phyloP scores from a whole-genome alignment of 768 basidiomycete genomes.

The Porphyrellus cyaneotinctus region DNA sequence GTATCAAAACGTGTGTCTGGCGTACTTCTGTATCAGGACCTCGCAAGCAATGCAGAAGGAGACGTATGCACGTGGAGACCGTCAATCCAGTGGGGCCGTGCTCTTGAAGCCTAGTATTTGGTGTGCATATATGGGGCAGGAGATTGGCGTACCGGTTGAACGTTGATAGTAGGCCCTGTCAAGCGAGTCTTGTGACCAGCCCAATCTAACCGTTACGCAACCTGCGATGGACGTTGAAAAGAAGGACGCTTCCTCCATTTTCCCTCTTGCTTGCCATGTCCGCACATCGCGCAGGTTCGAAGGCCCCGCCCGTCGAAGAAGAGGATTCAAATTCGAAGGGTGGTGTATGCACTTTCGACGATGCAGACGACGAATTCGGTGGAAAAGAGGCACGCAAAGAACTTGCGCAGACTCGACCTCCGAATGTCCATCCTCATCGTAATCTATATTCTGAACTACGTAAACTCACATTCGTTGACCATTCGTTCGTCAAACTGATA shows the following conservation, averaged over 20 bases:
- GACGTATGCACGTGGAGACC: too few relatives aligned
- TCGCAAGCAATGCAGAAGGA: too few relatives aligned
- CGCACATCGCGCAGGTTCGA: background rate
- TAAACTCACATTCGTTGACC: constrained; percentile 6
- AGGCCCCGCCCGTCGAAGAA: constrained; percentile 4
- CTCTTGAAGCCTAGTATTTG: too few relatives aligned
- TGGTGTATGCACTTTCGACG: background rate
- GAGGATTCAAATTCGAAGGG: constrained; percentile 1
- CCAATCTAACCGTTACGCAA: background rate
- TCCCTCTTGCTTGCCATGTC: constrained; percentile 15
- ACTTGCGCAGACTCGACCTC: constrained; percentile 58
- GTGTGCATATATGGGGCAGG: too few relatives aligned
- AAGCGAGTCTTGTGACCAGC: background rate
- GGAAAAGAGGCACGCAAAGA: constrained; percentile 41
- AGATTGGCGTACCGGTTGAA: too few relatives aligned
- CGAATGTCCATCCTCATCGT: constrained; percentile 45
- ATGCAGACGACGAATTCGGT: constrained; percentile 44
- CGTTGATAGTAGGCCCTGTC: too few relatives aligned
- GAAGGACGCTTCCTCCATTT: background rate
- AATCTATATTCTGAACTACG: constrained; percentile 38
- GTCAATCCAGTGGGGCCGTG: too few relatives aligned
- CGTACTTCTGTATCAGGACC: too few relatives aligned
- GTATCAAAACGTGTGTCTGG: too few relatives aligned
- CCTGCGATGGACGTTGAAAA: background rate
- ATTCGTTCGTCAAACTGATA: background rate